These are phyloP conservation scores for Coemansia biformis DNA, from an alignment of 192 early-diverging fungal genomes.

Conservation along the genomic window DNA sequence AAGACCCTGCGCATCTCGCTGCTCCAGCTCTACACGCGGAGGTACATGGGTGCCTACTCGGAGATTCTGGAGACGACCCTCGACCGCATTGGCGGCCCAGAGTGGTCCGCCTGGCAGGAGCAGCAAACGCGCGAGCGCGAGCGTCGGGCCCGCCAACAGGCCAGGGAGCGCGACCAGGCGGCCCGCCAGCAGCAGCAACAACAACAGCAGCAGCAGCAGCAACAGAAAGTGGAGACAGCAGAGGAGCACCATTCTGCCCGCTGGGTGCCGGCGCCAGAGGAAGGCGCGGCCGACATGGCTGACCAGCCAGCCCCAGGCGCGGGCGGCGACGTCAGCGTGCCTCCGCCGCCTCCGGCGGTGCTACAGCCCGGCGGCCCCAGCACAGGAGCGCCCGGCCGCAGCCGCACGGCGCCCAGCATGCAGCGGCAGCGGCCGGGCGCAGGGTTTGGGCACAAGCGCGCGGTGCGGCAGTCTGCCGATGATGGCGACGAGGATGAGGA, in stretches of 20 bases:
- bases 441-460: slow-evolving; percentile 9
- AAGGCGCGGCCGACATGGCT: slow-evolving; percentile 13
- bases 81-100: slow-evolving; percentile 35
- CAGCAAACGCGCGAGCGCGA: slow-evolving; percentile 21
- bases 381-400: too few species aligned
- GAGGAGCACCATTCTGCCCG: slow-evolving; percentile 4
- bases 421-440: too few species aligned
- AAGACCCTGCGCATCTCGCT: slow-evolving; percentile 41
- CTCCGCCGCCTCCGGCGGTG: background rate
- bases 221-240: background rate
- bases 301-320: slow-evolving; percentile 22
- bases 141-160: slow-evolving; percentile 17
- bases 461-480: background rate
- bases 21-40: slow-evolving; percentile 33
- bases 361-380: background rate
- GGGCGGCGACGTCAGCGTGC: background rate
- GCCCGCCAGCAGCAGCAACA: slow-evolving; percentile 5
- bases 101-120: slow-evolving; percentile 40
- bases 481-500: slow-evolving; percentile 42
- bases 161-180: slow-evolving; percentile 12
- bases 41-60: slow-evolving; percentile 24
- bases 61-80: slow-evolving; percentile 31
- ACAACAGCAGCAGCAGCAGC: slow-evolving; percentile 1
- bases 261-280: slow-evolving; percentile 19
- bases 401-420: too few species aligned